Conservation (phyloP, 768 basidiomycete genomes). For the Kwoniella sp. region DNA sequence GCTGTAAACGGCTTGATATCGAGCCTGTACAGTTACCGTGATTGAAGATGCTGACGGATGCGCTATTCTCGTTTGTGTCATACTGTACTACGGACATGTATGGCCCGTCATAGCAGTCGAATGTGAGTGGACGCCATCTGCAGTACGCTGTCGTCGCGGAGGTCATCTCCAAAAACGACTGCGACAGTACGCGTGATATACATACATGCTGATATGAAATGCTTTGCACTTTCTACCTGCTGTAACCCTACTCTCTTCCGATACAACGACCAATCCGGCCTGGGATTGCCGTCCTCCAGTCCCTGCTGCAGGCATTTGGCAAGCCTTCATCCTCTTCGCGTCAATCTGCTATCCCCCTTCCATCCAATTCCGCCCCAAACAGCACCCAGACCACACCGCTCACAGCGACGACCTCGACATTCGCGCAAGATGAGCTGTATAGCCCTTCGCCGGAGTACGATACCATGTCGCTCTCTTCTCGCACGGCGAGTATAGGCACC, state of each 20-base stretch:
- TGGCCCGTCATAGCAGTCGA: conserved; percentile 23
- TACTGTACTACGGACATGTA: background rate
- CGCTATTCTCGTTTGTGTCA: too few species aligned
- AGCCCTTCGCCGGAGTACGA: conserved; percentile 15
- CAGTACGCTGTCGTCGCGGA: too few species aligned
- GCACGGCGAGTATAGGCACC: background rate
- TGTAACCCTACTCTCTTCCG: background rate
- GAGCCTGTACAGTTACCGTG: too few species aligned
- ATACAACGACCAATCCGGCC: background rate
- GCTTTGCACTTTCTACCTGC: too few species aligned
- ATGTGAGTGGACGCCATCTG: conserved; percentile 11
- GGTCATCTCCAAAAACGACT: too few species aligned
- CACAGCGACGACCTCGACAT: conserved; percentile 9
- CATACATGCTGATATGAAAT: too few species aligned
- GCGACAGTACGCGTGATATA: too few species aligned
- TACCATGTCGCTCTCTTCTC: conserved; percentile 10
- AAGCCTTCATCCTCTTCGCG: conserved; percentile 21
- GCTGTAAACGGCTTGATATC: conserved; percentile 1
- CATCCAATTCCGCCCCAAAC: conserved; percentile 3
- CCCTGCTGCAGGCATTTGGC: conserved; percentile 23
- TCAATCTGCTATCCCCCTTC: conserved; percentile 24
- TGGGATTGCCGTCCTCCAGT: conserved; percentile 6
- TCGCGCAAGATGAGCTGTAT: conserved; percentile 17
- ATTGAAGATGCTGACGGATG: too few species aligned
- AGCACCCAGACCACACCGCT: conserved; percentile 11